phyloP scores from a whole-genome alignment of 768 basidiomycete species.

The Rubroboletus pulcherrimus region DNA sequence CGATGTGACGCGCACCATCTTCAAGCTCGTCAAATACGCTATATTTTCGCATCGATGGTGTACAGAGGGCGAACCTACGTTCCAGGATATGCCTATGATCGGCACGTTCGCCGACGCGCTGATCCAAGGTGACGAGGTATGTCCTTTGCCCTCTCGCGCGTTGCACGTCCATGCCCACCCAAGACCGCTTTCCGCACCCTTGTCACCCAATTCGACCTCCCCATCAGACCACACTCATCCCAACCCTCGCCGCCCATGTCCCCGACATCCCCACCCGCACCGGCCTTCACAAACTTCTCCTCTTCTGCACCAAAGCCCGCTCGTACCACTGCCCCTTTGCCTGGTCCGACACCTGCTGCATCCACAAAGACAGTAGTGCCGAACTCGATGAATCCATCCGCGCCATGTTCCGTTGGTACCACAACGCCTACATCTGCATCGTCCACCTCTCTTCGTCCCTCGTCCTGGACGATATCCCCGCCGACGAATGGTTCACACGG shows the following conservation, averaged over 20 bases:
- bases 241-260: not conserved
- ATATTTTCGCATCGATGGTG: conserved; percentile 18
- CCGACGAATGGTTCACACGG: conserved; percentile 19
- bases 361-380: conserved; percentile 23
- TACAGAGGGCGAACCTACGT: conserved; percentile 10
- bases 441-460: conserved; percentile 12
- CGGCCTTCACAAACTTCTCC: conserved; percentile 6
- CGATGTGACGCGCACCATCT: not conserved
- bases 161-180: not conserved
- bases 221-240: not conserved
- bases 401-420: conserved; percentile 29
- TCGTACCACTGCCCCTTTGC: conserved; percentile 7
- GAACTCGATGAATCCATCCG: conserved; percentile 24
- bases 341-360: conserved; percentile 25
- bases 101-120: not conserved
- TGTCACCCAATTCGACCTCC: too few relatives aligned
- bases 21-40: conserved; percentile 8
- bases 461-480: conserved; percentile 6
- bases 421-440: conserved; percentile 15
- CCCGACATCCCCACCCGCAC: not conserved
- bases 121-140: conserved; percentile 2
- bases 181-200: not conserved
- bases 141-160: not conserved
- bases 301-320: conserved; percentile 11
- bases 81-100: conserved; percentile 5